Evolutionary conservation across 352 stramenopile genomes (phyloP).

Genomic region (Sclerospora graminicola): DNA sequence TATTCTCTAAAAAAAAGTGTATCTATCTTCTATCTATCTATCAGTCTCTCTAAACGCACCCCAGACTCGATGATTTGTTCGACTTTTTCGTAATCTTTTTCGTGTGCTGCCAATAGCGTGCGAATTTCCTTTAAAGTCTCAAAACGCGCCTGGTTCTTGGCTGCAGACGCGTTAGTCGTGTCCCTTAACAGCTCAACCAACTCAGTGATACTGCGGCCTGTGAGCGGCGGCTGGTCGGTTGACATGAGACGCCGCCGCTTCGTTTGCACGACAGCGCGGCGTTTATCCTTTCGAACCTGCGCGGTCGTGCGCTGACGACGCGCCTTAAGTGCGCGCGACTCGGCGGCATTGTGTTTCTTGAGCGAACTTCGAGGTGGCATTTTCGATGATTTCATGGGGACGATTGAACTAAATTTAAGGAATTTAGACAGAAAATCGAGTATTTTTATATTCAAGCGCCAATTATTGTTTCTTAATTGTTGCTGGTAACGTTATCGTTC

Average conservation of each 20-base stretch:
- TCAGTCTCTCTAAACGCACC: slow-evolving; percentile 18
- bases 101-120: slow-evolving; percentile 40
- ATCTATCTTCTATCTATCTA: neutral
- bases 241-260: slow-evolving; percentile 65
- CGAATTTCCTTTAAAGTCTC: slow-evolving; percentile 62
- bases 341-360: slow-evolving; percentile 66
- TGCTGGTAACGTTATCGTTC: no score
- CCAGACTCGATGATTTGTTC: slow-evolving; percentile 72
- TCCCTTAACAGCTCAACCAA: slow-evolving; percentile 37
- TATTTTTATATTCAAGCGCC: no score
- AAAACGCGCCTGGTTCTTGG: slow-evolving; percentile 51
- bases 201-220: slow-evolving; percentile 42
- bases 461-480: slow-evolving; percentile 1
- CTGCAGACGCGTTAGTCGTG: slow-evolving; percentile 23
- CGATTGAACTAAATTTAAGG: no score
- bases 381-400: neutral
- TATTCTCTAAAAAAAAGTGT: neutral
- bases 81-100: slow-evolving; percentile 57
- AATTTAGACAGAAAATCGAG: no score
- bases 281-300: slow-evolving; percentile 71
- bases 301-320: slow-evolving; percentile 46
- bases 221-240: slow-evolving; percentile 30
- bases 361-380: slow-evolving; percentile 49
- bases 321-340: slow-evolving; percentile 54
- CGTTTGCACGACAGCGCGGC: slow-evolving; percentile 43